Evolutionary conservation across 257 asterid genomes (phyloP).

Genomic region (Fraxinus americana): DNA sequence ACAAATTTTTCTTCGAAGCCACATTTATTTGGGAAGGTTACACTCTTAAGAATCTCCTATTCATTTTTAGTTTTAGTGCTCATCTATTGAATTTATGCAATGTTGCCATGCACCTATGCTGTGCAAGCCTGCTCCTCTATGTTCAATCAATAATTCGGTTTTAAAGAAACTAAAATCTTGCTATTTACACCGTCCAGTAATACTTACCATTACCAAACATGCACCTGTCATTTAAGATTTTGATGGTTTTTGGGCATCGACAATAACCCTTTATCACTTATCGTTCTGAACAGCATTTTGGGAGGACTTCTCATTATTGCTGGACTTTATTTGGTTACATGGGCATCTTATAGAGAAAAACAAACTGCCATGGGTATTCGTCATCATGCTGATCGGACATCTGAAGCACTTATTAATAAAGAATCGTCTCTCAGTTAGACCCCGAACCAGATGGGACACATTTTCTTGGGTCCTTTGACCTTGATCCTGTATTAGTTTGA

Average conservation of each 20-base stretch:
- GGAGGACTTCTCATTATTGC: slow-evolving; percentile 83
- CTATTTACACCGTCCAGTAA: background rate
- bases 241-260: background rate
- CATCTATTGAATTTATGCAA: background rate
- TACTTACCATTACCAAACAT: background rate
- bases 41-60: slow-evolving; percentile 4
- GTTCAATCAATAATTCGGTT: background rate
- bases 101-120: background rate
- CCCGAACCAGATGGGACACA: slow-evolving; percentile 53
- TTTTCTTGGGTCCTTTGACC: slow-evolving; percentile 58
- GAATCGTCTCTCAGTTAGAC: slow-evolving; percentile 52
- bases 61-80: background rate
- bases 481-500: slow-evolving; percentile 50
- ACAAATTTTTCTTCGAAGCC: slow-evolving; percentile 84
- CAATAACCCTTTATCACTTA: background rate
- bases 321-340: slow-evolving; percentile 92
- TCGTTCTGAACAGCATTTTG: slow-evolving; percentile 60
- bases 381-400: slow-evolving; percentile 38
- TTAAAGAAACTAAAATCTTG: background rate
- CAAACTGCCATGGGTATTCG: slow-evolving; percentile 35
- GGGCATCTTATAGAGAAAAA: slow-evolving; percentile 78
- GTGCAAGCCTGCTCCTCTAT: background rate
- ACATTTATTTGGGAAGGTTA: slow-evolving; percentile 93
- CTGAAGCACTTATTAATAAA: slow-evolving; percentile 50
- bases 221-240: background rate